phyloP scores from a whole-genome alignment of 768 basidiomycete genomes.

The Panus rudis region DNA sequence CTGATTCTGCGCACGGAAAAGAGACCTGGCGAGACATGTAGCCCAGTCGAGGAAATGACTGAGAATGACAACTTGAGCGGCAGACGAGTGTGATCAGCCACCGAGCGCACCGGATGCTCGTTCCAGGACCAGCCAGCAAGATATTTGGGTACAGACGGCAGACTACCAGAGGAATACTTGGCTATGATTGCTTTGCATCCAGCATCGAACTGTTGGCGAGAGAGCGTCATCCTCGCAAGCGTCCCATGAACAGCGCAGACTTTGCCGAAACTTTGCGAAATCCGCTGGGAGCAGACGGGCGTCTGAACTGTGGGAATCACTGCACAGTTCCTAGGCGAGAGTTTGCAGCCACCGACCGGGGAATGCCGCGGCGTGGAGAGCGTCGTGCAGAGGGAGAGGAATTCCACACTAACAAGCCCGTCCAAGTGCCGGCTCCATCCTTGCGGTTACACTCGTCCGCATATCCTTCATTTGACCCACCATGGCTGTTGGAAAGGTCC shows the following conservation, averaged over 20 bases:
- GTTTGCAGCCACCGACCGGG: conserved; percentile 50
- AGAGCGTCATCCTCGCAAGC: conserved; percentile 36
- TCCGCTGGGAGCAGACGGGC: no score
- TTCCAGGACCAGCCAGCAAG: conserved; percentile 51
- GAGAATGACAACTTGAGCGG: conserved; percentile 8
- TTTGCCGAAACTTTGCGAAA: no score
- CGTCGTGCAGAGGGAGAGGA: no score
- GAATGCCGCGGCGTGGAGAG: no score
- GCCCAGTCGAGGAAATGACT: conserved; percentile 24
- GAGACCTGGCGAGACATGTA: conserved; percentile 22
- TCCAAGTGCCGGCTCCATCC: conserved; percentile 39
- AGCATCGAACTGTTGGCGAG: conserved; percentile 52
- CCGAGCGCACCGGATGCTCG: conserved; percentile 46
- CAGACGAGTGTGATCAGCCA: neutral
- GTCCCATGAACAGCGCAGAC: no score
- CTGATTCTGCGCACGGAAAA: conserved; percentile 7
- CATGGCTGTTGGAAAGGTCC: conserved; percentile 89
- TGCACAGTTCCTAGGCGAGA: conserved; percentile 47
- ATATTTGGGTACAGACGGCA: conserved; percentile 7
- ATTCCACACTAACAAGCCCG: conserved; percentile 47
- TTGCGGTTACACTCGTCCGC: conserved; percentile 33
- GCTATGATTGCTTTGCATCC: conserved; percentile 49
- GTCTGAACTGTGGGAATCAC: conserved; percentile 44
- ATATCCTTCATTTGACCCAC: conserved; percentile 30
- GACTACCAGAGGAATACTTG: conserved; percentile 14